Percentiles rank a stretch among this genome's conserved stretches.
phyloP scores from a whole-genome alignment of 495 filamentous ascomycete genomes.

The Tuber aestivum region DNA sequence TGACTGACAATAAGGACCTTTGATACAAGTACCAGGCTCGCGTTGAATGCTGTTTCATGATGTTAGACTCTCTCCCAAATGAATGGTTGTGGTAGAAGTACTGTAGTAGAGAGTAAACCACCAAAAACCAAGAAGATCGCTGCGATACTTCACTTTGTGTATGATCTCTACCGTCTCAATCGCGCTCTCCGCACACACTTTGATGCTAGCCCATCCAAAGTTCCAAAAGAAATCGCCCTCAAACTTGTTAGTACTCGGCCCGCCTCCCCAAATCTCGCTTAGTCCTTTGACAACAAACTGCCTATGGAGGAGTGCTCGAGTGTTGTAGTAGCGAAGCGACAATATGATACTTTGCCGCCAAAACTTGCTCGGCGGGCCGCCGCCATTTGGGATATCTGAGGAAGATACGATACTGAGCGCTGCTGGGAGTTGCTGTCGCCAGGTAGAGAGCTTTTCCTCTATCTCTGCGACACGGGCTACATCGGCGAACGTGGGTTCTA shows the following conservation, averaged over 20 bases:
- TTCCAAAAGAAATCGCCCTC: conserved; percentile 42
- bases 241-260: conserved; percentile 40
- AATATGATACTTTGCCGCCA: conserved; percentile 44
- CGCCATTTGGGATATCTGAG: conserved; percentile 37
- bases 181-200: conserved; percentile 44
- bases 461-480: conserved; percentile 40
- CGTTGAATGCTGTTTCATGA: conserved; percentile 44
- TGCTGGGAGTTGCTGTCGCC: conserved; percentile 32
- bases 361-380: conserved; percentile 40
- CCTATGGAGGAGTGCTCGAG: conserved; percentile 45
- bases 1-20: conserved; percentile 41
- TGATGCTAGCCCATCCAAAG: conserved; percentile 45
- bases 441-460: conserved; percentile 36
- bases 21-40: conserved; percentile 45
- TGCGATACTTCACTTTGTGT: conserved; percentile 42
- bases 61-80: neutral
- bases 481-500: conserved; percentile 39
- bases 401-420: conserved; percentile 35
- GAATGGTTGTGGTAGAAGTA: conserved; percentile 9
- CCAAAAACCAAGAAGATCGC: conserved; percentile 46
- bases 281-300: conserved; percentile 45
- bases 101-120: conserved; percentile 48
- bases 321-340: conserved; percentile 45
- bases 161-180: conserved; percentile 46
- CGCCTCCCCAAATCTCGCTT: conserved; percentile 39